Base-by-base conservation (phyloP, 768 basidiomycete species). In the Boletus vermiculosoides region DNA sequence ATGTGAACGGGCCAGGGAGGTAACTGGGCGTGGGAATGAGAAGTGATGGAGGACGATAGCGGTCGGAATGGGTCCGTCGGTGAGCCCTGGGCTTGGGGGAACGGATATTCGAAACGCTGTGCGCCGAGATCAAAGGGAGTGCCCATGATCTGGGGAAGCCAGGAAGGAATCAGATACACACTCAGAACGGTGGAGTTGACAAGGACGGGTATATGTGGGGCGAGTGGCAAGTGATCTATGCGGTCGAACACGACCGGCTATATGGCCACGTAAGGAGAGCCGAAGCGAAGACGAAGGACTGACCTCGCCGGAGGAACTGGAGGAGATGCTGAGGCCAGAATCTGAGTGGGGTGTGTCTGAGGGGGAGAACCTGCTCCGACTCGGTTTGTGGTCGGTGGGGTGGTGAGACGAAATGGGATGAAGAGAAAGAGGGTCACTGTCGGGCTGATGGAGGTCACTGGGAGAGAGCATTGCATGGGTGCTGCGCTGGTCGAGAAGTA, bases 41-140 rank as follows among this genome's bases (percentile, higher is more conserved):
- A 52, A 4, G 56, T 53, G 46, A 63, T 50, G 48, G 63, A 46
- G 25, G 69, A 63, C 13, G 70, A 62, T 22, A 66, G 58, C 3
- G 70, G 66, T 0, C 57, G 31, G 47, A 68, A 70, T 0, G 61
- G 53, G 57, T 72, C 71, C 6, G 63, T 66, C 10, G 71, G 66
- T 0, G 72, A 63, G 54, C 60, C 63, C 63, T 72, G 72, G 44
- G 67, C 54, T 13, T 62, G 50, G 54, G 71, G 71, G 46, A 72
- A 72, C 0, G 71, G 71, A 45, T 72, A 72, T 50, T 72, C 71
- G 61, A 70, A 72, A 28, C 68, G 71, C 20, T 57, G 70, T 22
- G 71, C 59, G 40, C 71, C 72, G 42, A 70, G 63, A 65, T 73
- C 71, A 52, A 72, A 72, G 10, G 71, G 71, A 0, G 71, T 72